phyloP scores from a whole-genome alignment of 768 basidiomycete genomes.

The Amanita thiersii region DNA sequence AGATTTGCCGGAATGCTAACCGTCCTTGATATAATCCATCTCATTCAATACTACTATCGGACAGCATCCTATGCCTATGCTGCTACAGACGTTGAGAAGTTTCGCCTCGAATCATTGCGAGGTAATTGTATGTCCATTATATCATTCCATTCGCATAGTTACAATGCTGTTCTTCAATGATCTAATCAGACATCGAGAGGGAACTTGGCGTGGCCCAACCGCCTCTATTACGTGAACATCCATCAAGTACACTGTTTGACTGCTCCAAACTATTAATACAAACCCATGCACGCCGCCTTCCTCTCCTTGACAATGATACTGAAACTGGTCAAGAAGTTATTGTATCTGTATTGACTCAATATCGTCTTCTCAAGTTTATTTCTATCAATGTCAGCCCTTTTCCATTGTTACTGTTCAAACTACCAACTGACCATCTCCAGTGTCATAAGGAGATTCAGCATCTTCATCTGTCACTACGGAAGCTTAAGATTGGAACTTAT shows the following conservation, averaged over 20 bases:
- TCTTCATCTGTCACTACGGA: constrained; percentile 72
- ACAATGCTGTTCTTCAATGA: constrained; percentile 9
- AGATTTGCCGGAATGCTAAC: constrained; percentile 98
- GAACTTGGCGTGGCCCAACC: constrained; percentile 88
- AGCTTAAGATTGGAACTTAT: constrained; percentile 91
- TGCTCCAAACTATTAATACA: constrained; percentile 86
- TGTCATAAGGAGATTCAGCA: constrained; percentile 80
- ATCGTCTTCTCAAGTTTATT: constrained; percentile 96
- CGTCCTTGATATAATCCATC: constrained; percentile 97
- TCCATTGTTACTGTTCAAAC: constrained; percentile 3
- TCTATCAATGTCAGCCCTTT: constrained; percentile 75
- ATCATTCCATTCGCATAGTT: constrained; percentile 1
- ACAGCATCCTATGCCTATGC: constrained; percentile 82
- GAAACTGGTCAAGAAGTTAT: constrained; percentile 95
- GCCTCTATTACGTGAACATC: constrained; percentile 84
- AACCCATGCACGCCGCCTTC: constrained; percentile 91
- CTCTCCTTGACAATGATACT: constrained; percentile 86
- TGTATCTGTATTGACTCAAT: constrained; percentile 93
- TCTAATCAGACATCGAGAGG: constrained; percentile 83
- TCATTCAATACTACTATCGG: constrained; percentile 97
- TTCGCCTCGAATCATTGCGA: constrained; percentile 82
- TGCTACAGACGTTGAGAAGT: constrained; percentile 84
- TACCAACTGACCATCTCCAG: constrained; percentile 28
- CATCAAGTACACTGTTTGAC: constrained; percentile 80
- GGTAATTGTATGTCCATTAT: constrained; percentile 39